These are phyloP conservation scores for Astrothelium subdiscretum DNA, from an alignment of 495 filamentous ascomycete genomes.

Conservation along the genomic window DNA sequence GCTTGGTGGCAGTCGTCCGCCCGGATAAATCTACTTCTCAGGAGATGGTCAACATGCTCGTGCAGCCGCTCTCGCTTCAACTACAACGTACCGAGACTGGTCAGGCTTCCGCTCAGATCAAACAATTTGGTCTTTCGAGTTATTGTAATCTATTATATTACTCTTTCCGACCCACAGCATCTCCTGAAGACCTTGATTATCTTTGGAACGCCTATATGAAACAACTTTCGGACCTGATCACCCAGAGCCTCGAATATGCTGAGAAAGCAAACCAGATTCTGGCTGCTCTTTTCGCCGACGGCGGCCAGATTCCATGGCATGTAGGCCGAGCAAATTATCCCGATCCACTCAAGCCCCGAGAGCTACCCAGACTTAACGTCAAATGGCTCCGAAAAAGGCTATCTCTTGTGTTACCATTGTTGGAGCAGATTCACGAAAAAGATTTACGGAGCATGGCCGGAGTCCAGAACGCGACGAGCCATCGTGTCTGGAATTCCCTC, in stretches of 20 bases:
- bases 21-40: conserved; percentile 47
- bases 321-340: conserved; percentile 54
- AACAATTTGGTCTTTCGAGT: conserved; percentile 50
- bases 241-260: conserved; percentile 9
- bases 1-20: conserved; percentile 59
- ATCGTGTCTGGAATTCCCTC: conserved; percentile 56
- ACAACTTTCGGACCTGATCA: conserved; percentile 37
- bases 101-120: conserved; percentile 44
- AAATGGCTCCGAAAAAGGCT: conserved; percentile 78
- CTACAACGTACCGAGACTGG: conserved; percentile 51
- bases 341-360: conserved; percentile 45
- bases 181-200: conserved; percentile 48
- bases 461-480: conserved; percentile 34
- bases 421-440: conserved; percentile 50
- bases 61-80: conserved; percentile 56
- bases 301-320: conserved; percentile 56
- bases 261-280: conserved; percentile 50
- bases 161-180: conserved; percentile 57
- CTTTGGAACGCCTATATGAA: conserved; percentile 73
- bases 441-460: conserved; percentile 40
- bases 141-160: conserved; percentile 81
- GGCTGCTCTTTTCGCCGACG: conserved; percentile 53
- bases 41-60: conserved; percentile 53
- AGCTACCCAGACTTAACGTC: conserved; percentile 67
- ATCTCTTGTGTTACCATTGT: conserved; percentile 44